Evolutionary conservation across 2,329 filamentous ascomycete genomes (phyloP), one percentile per base, ranked within the genome.

Genomic region (Exophiala mesophila): DNA sequence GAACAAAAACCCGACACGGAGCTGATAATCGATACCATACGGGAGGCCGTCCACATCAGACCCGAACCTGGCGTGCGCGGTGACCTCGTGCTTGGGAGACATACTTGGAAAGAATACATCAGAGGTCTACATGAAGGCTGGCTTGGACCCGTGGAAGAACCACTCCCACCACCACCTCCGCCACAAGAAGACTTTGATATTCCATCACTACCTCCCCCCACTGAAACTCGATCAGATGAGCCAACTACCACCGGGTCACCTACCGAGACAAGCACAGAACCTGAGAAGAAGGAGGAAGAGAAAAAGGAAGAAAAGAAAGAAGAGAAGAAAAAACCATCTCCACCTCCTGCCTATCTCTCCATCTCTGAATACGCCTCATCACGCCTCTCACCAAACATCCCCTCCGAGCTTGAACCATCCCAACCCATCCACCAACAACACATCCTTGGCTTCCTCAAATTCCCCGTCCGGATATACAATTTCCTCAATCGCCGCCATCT

Each of bases 31-130:
- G 72, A 80, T 45, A 71, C 76, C 7, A 67, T 83, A 39, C 76
- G 89, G 55, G 70, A 73, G 57, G 76, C 72, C 52, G 79, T 80
- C 47, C 82, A 82, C 5, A 77, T 90, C 7, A 72, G 70, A 18
- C 80, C 86, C 23, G 90, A 83, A 58, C 72, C 82, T 3, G 89
- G 86, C 7, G 71, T 83, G 16, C 76, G 77, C 50, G 92, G 92
- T 32, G 90, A 97, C 60, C 74, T 98, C 38, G 80, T 97, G 13
- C 79, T 98, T 56, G 92, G 92, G 9, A 73, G 90, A 43, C 85
- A 96, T 61, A 83, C 90, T 7, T 98, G 92, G 92, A 98, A 96
- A 68, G 92, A 98, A 66, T 98, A 97, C 63, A 71, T 97, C 17
- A 77, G 89, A 45, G 92, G 92, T 33, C 61, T 97, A 53, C 92